These are phyloP conservation scores for Cladosporium velox DNA, from an alignment of 2,329 filamentous ascomycete genomes.

Conservation along the genomic window DNA sequence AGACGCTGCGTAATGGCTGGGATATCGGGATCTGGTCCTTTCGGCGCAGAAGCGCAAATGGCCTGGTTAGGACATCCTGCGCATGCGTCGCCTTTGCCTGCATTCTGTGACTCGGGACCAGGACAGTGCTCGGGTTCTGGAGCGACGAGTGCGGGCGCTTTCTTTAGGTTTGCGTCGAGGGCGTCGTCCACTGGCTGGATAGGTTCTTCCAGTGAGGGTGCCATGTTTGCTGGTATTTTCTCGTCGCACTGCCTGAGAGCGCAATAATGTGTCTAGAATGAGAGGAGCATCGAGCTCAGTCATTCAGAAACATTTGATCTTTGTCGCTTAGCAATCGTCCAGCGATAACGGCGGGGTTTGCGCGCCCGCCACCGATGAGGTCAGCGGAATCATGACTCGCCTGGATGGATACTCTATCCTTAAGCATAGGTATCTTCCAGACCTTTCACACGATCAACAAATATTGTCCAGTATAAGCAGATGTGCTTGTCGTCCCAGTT, in stretches of 20 bases:
- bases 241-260: background rate
- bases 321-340: slow-evolving; percentile 13
- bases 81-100: slow-evolving; percentile 74
- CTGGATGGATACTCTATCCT: too few species aligned
- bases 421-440: too few species aligned
- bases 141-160: slow-evolving; percentile 81
- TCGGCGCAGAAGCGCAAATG: slow-evolving; percentile 91
- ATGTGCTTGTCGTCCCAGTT: background rate
- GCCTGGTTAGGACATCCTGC: slow-evolving; percentile 93
- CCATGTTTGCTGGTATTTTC: slow-evolving; percentile 58
- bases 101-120: slow-evolving; percentile 75
- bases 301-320: background rate
- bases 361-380: slow-evolving; percentile 16
- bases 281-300: background rate
- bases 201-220: slow-evolving; percentile 76
- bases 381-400: slow-evolving; percentile 1
- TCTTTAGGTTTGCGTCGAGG: slow-evolving; percentile 73
- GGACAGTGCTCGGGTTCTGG: slow-evolving; percentile 96
- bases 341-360: slow-evolving; percentile 19
- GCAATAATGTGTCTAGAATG: background rate
- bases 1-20: slow-evolving; percentile 83
- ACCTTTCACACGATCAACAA: background rate
- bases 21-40: slow-evolving; percentile 93
- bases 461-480: background rate
- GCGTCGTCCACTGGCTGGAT: slow-evolving; percentile 55